Conservation (phyloP, 495 filamentous ascomycete species). For the Clavariopsis aquatica region DNA sequence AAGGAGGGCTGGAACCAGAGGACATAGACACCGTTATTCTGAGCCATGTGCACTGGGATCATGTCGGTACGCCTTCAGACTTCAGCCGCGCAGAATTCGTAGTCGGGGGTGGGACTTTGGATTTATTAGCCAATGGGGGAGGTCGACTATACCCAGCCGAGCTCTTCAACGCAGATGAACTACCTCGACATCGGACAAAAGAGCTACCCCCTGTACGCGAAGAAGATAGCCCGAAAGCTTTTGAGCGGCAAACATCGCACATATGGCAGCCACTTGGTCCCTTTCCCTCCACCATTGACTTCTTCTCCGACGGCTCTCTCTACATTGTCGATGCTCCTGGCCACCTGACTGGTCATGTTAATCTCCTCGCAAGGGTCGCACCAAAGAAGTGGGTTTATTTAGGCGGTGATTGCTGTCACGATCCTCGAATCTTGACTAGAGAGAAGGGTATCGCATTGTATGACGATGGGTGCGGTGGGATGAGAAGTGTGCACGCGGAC, state of each 20-base stretch:
- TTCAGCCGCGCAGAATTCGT: conserved; percentile 50
- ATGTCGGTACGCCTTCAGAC: conserved; percentile 52
- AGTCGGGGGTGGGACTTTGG: conserved; percentile 51
- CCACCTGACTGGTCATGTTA: conserved; percentile 44
- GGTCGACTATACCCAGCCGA: conserved; percentile 39
- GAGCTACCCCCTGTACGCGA: conserved; percentile 43
- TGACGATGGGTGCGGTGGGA: conserved; percentile 35
- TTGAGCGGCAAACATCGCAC: conserved; percentile 15
- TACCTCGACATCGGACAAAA: conserved; percentile 41
- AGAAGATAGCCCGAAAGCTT: conserved; percentile 39
- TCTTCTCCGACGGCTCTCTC: conserved; percentile 42
- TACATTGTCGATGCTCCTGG: conserved; percentile 45
- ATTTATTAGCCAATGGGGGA: conserved; percentile 45
- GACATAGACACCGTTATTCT: conserved; percentile 52
- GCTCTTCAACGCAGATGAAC: conserved; percentile 41
- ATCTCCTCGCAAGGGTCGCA: conserved; percentile 41
- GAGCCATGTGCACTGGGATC: conserved; percentile 57
- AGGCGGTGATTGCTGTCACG: conserved; percentile 46
- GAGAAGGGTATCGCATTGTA: conserved; percentile 44
- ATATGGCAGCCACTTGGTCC: conserved; percentile 40
- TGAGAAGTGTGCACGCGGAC: conserved; percentile 44
- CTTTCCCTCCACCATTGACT: conserved; percentile 41
- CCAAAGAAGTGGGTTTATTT: conserved; percentile 43
- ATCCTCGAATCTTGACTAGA: conserved; percentile 42
- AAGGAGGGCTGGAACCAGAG: conserved; percentile 37